phyloP scores from a whole-genome alignment of 495 filamentous ascomycete species.

The Trichodelitschia bisporula region DNA sequence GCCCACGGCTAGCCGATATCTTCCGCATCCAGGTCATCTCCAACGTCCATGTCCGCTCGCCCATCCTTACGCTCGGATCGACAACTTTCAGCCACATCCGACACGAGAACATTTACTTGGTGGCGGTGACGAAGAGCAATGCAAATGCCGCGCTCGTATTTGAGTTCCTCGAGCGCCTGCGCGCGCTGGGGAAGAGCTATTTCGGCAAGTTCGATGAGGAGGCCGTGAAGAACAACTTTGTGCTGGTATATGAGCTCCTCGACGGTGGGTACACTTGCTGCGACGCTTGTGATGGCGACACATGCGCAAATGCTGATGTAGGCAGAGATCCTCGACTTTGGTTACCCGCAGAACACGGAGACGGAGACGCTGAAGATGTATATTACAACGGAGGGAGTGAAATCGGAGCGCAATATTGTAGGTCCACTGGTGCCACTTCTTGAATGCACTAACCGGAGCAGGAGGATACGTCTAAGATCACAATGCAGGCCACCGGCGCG shows the following conservation, averaged over 20 bases:
- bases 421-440: too few species aligned
- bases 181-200: conserved; percentile 77
- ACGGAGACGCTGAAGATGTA: conserved; percentile 99
- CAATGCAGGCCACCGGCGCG: conserved; percentile 96
- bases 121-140: conserved; percentile 96
- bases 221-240: conserved; percentile 99
- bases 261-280: conserved; percentile 36
- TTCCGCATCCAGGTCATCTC: conserved; percentile 99
- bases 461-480: conserved; percentile 88
- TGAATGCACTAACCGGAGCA: too few species aligned
- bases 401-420: conserved; percentile 63
- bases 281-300: background rate
- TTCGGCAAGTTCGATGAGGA: conserved; percentile 99
- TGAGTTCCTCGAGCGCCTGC: conserved; percentile 86
- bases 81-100: conserved; percentile 99
- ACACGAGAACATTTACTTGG: conserved; percentile 97
- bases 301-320: too few species aligned
- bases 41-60: conserved; percentile 91
- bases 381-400: conserved; percentile 98
- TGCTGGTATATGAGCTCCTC: conserved; percentile 90
- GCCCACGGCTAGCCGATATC: conserved; percentile 88
- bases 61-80: conserved; percentile 88
- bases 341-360: conserved; percentile 98
- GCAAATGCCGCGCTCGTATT: conserved; percentile 97
- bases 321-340: conserved; percentile 93